phyloP scores from a whole-genome alignment of 2,329 filamentous ascomycete species.

The Calonectria leucothoes region DNA sequence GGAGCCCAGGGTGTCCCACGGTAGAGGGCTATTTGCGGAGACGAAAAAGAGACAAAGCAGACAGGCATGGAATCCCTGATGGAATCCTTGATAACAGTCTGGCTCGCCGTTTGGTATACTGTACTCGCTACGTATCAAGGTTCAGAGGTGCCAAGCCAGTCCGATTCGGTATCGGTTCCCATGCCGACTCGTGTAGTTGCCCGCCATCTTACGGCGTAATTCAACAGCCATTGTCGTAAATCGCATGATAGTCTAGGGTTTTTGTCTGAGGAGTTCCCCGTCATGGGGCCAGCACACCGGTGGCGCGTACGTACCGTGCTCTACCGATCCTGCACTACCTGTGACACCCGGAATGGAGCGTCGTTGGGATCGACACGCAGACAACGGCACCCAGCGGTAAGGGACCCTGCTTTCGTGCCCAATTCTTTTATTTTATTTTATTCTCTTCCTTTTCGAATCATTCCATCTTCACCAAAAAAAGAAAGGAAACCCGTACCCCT shows the following conservation, averaged over 20 bases:
- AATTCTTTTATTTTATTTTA: background rate
- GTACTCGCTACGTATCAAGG: constrained; percentile 1
- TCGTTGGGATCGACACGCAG: constrained; percentile 5
- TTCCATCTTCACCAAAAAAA: constrained; percentile 1
- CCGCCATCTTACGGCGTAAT: background rate
- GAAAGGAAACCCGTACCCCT: background rate
- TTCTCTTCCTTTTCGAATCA: background rate
- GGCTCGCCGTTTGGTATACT: background rate
- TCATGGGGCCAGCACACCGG: background rate
- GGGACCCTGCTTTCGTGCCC: background rate
- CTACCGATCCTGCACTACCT: constrained; percentile 8
- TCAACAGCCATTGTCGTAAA: constrained; percentile 7
- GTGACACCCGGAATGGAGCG: background rate
- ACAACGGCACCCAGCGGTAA: background rate
- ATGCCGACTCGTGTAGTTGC: constrained; percentile 6
- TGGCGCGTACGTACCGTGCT: background rate
- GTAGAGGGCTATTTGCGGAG: background rate
- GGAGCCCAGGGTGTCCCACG: constrained; percentile 14
- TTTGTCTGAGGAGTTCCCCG: constrained; percentile 20
- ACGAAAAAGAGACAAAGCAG: background rate
- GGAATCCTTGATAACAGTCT: constrained; percentile 4
- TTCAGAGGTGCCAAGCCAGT: background rate
- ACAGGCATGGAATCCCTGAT: background rate
- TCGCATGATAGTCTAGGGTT: constrained; percentile 14
- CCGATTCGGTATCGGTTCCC: background rate